Evolutionary conservation across 140 eudicot genomes (phyloP), one percentile per base, ranked within the genome.

Genomic region (Senecio squalidus): DNA sequence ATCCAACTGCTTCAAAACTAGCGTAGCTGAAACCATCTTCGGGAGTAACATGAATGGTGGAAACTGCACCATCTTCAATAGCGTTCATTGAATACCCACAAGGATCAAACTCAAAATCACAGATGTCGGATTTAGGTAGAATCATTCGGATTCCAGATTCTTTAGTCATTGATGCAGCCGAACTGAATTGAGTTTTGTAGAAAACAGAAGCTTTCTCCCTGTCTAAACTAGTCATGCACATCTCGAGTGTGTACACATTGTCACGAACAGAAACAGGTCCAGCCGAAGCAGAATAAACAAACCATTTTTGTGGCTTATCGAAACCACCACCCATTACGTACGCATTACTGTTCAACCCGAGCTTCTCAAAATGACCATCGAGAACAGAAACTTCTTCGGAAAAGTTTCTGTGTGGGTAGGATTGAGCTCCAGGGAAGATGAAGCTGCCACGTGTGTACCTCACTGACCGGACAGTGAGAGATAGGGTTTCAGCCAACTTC

Each of bases 1-100:
- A 90, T 3, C 97, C 97, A 6, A 80, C 89, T 0, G 95, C 83
- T 44, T 90, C 97, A 69, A 90, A 90, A 74, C 97, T 90, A 6
- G 97, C 97, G 47, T 90, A 90, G 23, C 97, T 90, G 58, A 90
- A 90, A 26, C 95, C 97, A 23, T 90, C 97, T 72, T 90, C 97
- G 0, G 97, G 97, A 10, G 97, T 90, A 1, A 86, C 71, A 11
- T 90, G 97, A 54, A 90, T 86, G 34, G 97, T 90, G 0, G 95
- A 90, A 18, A 90, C n/a, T 0, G 97, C 91, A 34, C 62, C 65
- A 31, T 74, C 88, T 50, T 90, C 97, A 31, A 90, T 80, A 0
- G 91, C 80, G 22, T 90, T 90, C 97, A 90, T 90, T 11, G 97
- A 90, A 65, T 90, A 90, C 20, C 97, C 97, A 66, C 97, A 90